Base-by-base conservation (phyloP, 768 basidiomycete genomes). In the Lactarius evosmus region DNA sequence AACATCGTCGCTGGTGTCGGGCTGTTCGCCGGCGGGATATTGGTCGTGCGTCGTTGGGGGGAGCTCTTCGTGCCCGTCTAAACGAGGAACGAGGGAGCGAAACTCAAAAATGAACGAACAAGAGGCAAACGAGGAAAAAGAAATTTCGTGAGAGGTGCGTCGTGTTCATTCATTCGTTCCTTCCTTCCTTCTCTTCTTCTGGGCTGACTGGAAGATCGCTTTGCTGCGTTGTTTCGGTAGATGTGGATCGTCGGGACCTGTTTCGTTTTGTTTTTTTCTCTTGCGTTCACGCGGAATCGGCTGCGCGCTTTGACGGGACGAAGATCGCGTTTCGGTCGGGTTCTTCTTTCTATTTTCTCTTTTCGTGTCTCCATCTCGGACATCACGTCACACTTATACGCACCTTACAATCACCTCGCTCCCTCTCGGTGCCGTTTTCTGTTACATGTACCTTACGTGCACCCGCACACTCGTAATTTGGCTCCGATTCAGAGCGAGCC, bases 21-120 rank as follows among this genome's bases (percentile, higher is more conserved):
- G 7, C 75, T 91, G 65, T 93, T 93, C 69, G 75, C 84, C 29
- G 88, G 83, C 32, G 89, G 89, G 3, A 85, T 93, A 61, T 74
- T 85, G 50, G 84, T 78, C 16, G 84, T 87, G 17, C 85, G 90
- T 73, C 83, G 83, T 46, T 96, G 88, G 82, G 92, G 92, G 12
- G 89, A 88, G 46, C 72, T 89, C 49, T 82, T 93, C 77, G 82
- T 93, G 7, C 88, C 88, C 50, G 84, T 82, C 30, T 89, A 73
- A 76, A 61, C 41, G 62, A 53, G 19, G 64, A 22, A 7, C 40
- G 19, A 40, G 17, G 17, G 11, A 2, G 25, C 3, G 44, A n/a
- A 36, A 36, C n/a, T n/a, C n/a, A n/a, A n/a, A n/a, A n/a, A n/a
- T n/a, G n/a, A n/a, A n/a, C n/a, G n/a, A n/a, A n/a, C n/a, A n/a